Evolutionary conservation across 2,329 filamentous ascomycete genomes (phyloP).

Genomic region (Penicillium sp.): DNA sequence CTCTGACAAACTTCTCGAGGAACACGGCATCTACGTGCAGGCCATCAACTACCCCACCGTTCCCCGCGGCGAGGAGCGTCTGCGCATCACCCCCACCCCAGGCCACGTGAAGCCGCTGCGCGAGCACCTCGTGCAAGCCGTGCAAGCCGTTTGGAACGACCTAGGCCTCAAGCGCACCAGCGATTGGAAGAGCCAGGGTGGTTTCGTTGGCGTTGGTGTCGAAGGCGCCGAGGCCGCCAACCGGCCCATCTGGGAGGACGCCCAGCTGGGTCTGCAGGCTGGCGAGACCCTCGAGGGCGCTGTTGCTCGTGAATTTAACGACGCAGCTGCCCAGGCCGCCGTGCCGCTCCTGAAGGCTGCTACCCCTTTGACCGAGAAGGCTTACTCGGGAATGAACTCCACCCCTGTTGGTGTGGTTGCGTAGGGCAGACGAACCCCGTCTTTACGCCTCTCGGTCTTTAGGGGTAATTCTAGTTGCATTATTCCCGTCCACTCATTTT

Average conservation of each 20-base stretch:
- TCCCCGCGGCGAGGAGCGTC: constrained; percentile 90
- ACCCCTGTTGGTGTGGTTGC: constrained; percentile 25
- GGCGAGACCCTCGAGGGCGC: constrained; percentile 55
- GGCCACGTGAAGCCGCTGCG: constrained; percentile 79
- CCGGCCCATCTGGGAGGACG: constrained; percentile 80
- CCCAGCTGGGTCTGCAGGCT: constrained; percentile 63
- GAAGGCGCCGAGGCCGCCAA: constrained; percentile 50
- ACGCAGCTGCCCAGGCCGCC: constrained; percentile 13
- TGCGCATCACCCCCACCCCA: constrained; percentile 90
- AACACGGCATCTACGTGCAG: constrained; percentile 93
- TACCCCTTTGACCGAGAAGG: constrained; percentile 15
- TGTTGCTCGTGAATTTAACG: constrained; percentile 38
- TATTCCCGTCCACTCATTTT: constrained; percentile 18
- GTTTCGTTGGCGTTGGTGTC: constrained; percentile 88
- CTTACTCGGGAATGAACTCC: constrained; percentile 17
- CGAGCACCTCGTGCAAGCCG: constrained; percentile 70
- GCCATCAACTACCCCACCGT: constrained; percentile 99
- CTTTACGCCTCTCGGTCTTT: neutral
- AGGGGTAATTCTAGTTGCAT: constrained; percentile 5
- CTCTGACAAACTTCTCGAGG: constrained; percentile 79
- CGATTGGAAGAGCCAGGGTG: constrained; percentile 82
- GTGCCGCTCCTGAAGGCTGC: constrained; percentile 20
- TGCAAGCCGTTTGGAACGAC: constrained; percentile 81
- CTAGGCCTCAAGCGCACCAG: constrained; percentile 85
- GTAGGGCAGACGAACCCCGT: constrained; percentile 10